phyloP scores from a whole-genome alignment of 164 flowering plant genomes.

The Houttuynia cordata region DNA sequence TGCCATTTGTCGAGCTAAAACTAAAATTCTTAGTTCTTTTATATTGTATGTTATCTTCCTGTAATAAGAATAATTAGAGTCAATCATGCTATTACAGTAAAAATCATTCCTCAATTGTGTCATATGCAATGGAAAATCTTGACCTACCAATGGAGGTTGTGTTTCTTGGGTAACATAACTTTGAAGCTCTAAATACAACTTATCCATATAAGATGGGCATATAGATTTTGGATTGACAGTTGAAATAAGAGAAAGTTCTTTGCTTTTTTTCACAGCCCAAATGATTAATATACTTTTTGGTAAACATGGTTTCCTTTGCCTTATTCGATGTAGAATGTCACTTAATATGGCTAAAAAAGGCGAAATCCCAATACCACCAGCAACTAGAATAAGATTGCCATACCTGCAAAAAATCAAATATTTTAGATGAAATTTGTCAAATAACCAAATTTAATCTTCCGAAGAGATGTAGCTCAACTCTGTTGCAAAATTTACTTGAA shows the following conservation, averaged over 20 bases:
- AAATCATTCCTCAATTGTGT: no score
- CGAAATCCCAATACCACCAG: constrained; percentile 96
- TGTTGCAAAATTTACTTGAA: no score
- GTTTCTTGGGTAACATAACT: constrained; percentile 70
- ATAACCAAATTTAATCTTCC: no score
- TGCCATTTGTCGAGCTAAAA: constrained; percentile 22
- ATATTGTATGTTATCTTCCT: no score
- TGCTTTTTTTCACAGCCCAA: constrained; percentile 77
- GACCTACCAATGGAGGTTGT: constrained; percentile 57
- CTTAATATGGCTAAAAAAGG: constrained; percentile 84
- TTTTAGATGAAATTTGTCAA: not conserved
- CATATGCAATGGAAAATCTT: no score
- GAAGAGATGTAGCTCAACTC: no score
- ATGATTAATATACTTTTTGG: constrained; percentile 48
- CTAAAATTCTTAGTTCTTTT: not conserved
- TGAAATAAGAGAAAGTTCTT: constrained; percentile 70
- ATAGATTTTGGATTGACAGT: constrained; percentile 38
- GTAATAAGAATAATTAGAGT: no score
- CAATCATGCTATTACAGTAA: no score
- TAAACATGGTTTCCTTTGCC: constrained; percentile 41
- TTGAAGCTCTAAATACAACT: constrained; percentile 43
- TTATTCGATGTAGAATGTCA: constrained; percentile 53
- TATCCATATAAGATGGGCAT: constrained; percentile 39
- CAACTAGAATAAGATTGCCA: constrained; percentile 69
- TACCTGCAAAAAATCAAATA: constrained; percentile 30